Percentiles rank a stretch among this genome's conserved stretches.
These are phyloP conservation scores for Endoconidiophora polonica DNA, from an alignment of 2,329 filamentous ascomycete species.

Conservation along the genomic window DNA sequence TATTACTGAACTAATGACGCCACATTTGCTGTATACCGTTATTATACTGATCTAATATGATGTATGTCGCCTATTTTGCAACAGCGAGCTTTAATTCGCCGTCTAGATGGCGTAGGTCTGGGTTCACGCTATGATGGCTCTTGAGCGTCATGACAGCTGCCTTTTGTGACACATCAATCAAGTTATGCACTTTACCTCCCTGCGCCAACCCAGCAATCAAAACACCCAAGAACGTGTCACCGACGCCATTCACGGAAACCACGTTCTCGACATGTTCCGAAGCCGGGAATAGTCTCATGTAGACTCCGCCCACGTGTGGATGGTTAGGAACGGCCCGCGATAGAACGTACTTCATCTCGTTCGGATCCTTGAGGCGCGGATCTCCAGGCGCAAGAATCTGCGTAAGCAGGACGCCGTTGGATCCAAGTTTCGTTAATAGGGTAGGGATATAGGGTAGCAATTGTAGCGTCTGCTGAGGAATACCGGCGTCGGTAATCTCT, in stretches of 20 bases:
- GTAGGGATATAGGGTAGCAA: slow-evolving; percentile 78
- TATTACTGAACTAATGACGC: too few relatives aligned
- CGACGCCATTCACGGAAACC: slow-evolving; percentile 83
- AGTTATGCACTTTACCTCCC: slow-evolving; percentile 36
- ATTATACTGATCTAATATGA: neutral
- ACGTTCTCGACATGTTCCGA: slow-evolving; percentile 43
- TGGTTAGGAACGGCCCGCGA: slow-evolving; percentile 40
- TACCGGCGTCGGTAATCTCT: slow-evolving; percentile 57
- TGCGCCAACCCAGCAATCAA: slow-evolving; percentile 61
- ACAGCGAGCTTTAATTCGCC: slow-evolving; percentile 20
- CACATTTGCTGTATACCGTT: neutral
- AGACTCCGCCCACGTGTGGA: slow-evolving; percentile 53
- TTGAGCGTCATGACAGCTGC: slow-evolving; percentile 66
- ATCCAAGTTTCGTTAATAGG: slow-evolving; percentile 70
- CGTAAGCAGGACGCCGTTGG: slow-evolving; percentile 57
- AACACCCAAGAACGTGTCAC: slow-evolving; percentile 81
- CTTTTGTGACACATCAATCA: slow-evolving; percentile 66
- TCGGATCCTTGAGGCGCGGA: slow-evolving; percentile 42
- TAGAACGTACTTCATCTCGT: slow-evolving; percentile 54
- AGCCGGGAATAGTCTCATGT: slow-evolving; percentile 58
- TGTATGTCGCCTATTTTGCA: neutral
- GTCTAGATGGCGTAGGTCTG: slow-evolving; percentile 32
- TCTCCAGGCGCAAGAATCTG: slow-evolving; percentile 53
- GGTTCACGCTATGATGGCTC: slow-evolving; percentile 56
- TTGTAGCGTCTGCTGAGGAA: slow-evolving; percentile 70